Evolutionary conservation across 176 grass and related monocot species (phyloP), one percentile per base, ranked within the genome.

Genomic region (Oropetium thomaeum): DNA sequence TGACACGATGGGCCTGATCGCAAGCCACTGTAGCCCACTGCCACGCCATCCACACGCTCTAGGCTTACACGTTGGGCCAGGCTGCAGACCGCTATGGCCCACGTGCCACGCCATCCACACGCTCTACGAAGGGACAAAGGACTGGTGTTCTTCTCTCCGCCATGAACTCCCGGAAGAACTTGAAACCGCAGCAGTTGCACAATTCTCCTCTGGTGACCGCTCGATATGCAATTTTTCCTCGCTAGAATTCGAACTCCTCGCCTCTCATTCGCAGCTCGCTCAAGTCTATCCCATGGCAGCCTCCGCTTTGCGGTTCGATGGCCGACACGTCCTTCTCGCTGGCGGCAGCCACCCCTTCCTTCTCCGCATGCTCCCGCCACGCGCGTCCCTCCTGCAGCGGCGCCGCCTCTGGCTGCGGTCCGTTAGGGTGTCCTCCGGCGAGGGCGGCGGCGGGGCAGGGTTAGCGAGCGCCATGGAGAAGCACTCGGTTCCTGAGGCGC

Each of bases 341-440:
- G 41, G 73, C 17, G 29, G 74, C 7, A 59, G 34, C 23, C 58
- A 48, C 22, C 62, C 20, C 17, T 28, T 17, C 55, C 79, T 58
- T 59, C 82, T 78, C 89, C 51, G 71, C 82, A 52, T 87, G 53
- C 81, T 47, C 84, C 77, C 87, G 62, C 60, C 79, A 55, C 70
- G 60, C 33, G 29, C 39, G 22, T 70, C 62, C 11, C 51, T 71
- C 38, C 44, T 10, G 7, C 66, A 35, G 54, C 65, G 37, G 6
- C 75, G 29, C 31, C 53, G 69, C 64, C 65, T 68, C 12, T 51
- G 62, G 40, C 45, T 43, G 14, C 65, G 32, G 12, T 31, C 23
- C 52, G 61, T 72, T 37, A 81, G 75, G 83, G 82, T 65, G 81
- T 90, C 84, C 34, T 82, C 75, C 44, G 47, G 78, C 2, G 65